phyloP scores from a whole-genome alignment of 768 basidiomycete genomes.

The Phylloporus arenicola region DNA sequence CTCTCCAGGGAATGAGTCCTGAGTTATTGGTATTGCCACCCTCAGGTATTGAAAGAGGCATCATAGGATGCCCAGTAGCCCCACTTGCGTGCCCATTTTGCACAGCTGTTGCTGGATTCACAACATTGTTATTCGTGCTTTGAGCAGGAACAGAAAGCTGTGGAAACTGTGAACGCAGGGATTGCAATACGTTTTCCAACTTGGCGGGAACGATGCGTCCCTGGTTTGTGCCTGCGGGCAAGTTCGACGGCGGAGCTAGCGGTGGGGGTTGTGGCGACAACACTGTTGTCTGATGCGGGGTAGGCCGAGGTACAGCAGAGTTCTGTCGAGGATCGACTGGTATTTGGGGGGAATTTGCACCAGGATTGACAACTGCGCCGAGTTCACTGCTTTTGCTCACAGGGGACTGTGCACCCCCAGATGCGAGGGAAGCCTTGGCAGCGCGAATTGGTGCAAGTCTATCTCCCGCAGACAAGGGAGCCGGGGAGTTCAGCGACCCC shows the following conservation, averaged over 20 bases:
- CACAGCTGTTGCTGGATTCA: background rate
- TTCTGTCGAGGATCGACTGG: conserved; percentile 1
- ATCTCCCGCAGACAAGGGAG: conserved; percentile 8
- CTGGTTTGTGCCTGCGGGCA: conserved; percentile 2
- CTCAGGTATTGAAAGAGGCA: background rate
- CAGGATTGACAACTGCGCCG: background rate
- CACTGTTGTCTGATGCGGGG: background rate
- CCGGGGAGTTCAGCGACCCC: conserved; percentile 7
- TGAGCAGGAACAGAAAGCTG: conserved; percentile 6
- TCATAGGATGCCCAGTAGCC: background rate
- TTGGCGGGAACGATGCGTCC: background rate
- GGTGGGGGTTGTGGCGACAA: background rate
- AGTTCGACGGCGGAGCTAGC: conserved; percentile 1
- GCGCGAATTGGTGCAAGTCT: conserved; percentile 33
- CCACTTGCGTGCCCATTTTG: background rate
- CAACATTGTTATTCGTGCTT: background rate
- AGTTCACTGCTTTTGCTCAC: background rate
- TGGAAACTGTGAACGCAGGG: conserved; percentile 13
- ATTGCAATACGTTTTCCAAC: conserved; percentile 14
- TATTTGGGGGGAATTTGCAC: background rate
- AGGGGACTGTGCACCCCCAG: conserved; percentile 10
- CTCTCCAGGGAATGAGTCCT: background rate
- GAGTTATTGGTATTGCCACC: background rate
- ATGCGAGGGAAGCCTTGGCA: conserved; percentile 23
- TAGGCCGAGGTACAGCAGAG: background rate